Conservation (phyloP, 768 basidiomycete species). For the Leccinum longicurvipes region DNA sequence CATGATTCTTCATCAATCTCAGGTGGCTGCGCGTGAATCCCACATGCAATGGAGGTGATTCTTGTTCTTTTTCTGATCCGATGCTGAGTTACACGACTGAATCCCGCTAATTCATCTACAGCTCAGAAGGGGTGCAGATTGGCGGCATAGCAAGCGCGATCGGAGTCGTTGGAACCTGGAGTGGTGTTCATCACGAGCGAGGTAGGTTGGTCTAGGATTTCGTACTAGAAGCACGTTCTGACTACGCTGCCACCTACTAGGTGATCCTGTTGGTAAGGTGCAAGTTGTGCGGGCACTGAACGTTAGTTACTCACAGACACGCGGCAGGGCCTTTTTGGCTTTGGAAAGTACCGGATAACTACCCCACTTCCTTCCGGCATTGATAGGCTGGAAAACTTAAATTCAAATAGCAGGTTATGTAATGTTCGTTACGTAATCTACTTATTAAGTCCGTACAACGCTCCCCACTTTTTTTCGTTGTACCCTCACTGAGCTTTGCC, state of each 20-base stretch:
- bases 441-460: neutral
- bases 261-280: constrained; percentile 61
- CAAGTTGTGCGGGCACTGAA: neutral
- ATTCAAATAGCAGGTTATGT: neutral
- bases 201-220: constrained; percentile 33
- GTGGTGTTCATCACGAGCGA: constrained; percentile 55
- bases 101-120: constrained; percentile 22
- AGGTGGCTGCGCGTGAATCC: constrained; percentile 55
- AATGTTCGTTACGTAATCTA: constrained; percentile 15
- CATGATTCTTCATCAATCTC: constrained; percentile 11
- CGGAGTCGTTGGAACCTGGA: constrained; percentile 70
- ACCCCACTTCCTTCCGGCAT: constrained; percentile 33
- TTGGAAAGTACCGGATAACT: constrained; percentile 52
- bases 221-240: neutral
- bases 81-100: neutral
- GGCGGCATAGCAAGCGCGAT: constrained; percentile 62
- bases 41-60: constrained; percentile 59
- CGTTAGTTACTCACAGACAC: neutral
- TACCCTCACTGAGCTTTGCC: constrained; percentile 31
- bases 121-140: constrained; percentile 65
- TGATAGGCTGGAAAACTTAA: too few species aligned
- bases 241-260: constrained; percentile 33
- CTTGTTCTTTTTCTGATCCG: neutral
- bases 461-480: neutral
- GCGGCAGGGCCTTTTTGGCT: constrained; percentile 67